Evolutionary conservation across 2,329 filamentous ascomycete species (phyloP), one percentile per base, ranked within the genome.

Genomic region (Curvularia lunata): DNA sequence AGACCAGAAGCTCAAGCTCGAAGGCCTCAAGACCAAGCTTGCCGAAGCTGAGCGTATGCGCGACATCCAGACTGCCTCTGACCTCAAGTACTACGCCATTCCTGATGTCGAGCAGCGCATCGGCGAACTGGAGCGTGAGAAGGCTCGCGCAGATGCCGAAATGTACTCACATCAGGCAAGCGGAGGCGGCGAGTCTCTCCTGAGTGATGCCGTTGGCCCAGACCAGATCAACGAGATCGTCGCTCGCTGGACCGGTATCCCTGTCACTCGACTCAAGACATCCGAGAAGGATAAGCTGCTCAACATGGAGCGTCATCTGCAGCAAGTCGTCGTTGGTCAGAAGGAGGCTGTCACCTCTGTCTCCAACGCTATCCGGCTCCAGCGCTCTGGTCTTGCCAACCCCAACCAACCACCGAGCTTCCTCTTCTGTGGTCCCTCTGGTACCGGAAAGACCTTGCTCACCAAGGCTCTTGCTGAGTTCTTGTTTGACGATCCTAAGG

Each of bases 211-310:
- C 46, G 95, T 99, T 65, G 95, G 95, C 5, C 92, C 93, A 10
- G 95, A 99, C 64, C 93, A 99, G 77, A 99, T 99, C 84, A 98
- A 99, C 76, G 94, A 98, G 74, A 99, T 99, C 61, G 95, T 99
- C 52, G 90, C 91, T 53, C 89, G 92, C 60, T 97, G 93, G 91
- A 99, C 95, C n/a, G 95, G 95, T 63, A 99, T 99, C 68, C 95
- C 95, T 1, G 92, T 99, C 58, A 98, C 92, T 4, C 86, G 94
- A 61, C 87, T 99, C 40, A 94, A 91, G 81, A 97, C 95, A 0
- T 91, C 92, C 0, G 95, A 99, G 80, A 98, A 97, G 80, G 95
- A 99, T 77, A 98, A 98, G 83, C 85, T 99, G n/a, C 85, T 99
- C 63, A 85, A 96, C 72, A 99, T 99, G 95, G 95, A 99, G 80